A percentile compares a stretch with the other conserved stretches of the same genome.
Evolutionary conservation across 2,329 filamentous ascomycete genomes (phyloP).

Genomic region (Gnomoniopsis smithogilvyi): DNA sequence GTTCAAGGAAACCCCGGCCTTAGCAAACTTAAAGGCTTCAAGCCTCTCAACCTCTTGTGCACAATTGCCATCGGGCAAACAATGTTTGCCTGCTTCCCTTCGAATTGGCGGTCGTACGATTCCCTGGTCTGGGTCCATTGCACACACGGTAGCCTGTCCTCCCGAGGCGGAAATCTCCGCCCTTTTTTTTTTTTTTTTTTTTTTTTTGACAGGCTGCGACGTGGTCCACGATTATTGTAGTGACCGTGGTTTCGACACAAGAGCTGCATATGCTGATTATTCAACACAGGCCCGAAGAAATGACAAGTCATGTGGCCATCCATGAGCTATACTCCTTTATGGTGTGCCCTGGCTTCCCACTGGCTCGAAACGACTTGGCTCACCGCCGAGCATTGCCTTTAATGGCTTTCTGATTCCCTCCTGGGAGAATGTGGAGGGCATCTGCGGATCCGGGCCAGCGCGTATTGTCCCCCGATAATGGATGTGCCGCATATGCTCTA

Average conservation of each 20-base stretch:
- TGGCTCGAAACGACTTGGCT: not conserved
- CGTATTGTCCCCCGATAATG: not conserved
- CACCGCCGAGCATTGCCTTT: not conserved
- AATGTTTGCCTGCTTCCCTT: not conserved
- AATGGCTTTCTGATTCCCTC: not conserved
- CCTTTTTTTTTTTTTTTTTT: no score
- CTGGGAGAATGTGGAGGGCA: not conserved
- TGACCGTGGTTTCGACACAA: conserved; percentile 3
- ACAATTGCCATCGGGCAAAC: not conserved
- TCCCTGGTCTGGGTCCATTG: not conserved
- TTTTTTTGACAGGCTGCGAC: not conserved
- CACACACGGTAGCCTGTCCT: not conserved
- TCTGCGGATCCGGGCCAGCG: not conserved
- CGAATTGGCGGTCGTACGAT: not conserved
- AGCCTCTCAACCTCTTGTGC: not conserved
- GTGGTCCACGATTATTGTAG: no score
- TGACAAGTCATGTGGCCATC: conserved; percentile 1
- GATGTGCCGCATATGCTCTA: not conserved
- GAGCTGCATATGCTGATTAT: not conserved
- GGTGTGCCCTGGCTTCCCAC: not conserved
- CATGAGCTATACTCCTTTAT: not conserved
- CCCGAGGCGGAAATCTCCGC: not conserved
- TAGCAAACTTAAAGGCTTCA: conserved; percentile 4
- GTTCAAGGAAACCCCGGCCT: conserved; percentile 10
- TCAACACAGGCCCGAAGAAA: not conserved